Evolutionary conservation across 192 early-diverging fungal genomes (phyloP).

Genomic region (Entrophospora sp.): DNA sequence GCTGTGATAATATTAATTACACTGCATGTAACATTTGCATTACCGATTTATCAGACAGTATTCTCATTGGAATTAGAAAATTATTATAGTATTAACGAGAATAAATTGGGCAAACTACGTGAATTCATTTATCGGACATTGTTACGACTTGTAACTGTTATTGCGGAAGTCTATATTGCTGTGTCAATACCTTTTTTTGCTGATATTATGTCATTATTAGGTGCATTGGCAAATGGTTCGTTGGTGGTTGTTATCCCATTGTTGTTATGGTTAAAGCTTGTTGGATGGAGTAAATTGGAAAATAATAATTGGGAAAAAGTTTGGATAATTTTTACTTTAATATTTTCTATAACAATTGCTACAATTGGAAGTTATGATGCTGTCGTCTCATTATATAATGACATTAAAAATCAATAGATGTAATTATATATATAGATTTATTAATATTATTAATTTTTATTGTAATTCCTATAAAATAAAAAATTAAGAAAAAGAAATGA

Average conservation of each 20-base stretch:
- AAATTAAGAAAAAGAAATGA: too few relatives aligned
- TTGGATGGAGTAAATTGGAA: constrained; percentile 39
- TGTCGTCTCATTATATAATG: too few relatives aligned
- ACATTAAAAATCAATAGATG: too few relatives aligned
- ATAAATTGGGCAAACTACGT: constrained; percentile 22
- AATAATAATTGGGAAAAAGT: constrained; percentile 25
- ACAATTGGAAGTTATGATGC: constrained; percentile 12
- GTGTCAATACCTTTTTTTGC: constrained; percentile 49
- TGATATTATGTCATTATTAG: constrained; percentile 51
- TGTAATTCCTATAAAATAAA: too few relatives aligned
- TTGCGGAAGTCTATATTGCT: constrained; percentile 30
- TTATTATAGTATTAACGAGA: constrained; percentile 34
- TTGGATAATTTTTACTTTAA: constrained; percentile 26
- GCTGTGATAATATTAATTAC: constrained; percentile 52
- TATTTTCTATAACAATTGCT: constrained; percentile 11
- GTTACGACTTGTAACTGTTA: constrained; percentile 40
- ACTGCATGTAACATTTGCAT: constrained; percentile 55
- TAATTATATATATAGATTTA: too few relatives aligned
- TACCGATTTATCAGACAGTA: constrained; percentile 57
- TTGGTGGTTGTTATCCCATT: constrained; percentile 53
- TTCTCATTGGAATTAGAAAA: constrained; percentile 55
- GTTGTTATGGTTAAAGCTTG: constrained; percentile 38
- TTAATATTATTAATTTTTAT: too few relatives aligned
- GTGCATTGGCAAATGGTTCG: constrained; percentile 43
- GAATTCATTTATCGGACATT: constrained; percentile 36